phyloP scores from a whole-genome alignment of 352 stramenopile genomes.

The Globisporangium paroecandrum region DNA sequence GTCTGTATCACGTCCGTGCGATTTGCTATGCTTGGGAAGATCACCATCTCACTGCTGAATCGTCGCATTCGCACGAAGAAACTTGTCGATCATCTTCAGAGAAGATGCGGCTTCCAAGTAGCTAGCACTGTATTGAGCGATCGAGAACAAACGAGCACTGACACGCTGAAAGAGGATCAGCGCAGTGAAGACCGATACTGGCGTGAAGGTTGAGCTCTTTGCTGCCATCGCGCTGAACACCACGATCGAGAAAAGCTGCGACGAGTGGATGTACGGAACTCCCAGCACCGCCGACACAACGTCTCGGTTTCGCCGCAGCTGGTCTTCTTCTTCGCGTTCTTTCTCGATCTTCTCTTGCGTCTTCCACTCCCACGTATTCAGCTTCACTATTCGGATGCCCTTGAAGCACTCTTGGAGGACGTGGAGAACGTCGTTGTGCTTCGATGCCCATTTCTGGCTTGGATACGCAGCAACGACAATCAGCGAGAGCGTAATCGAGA shows the following conservation, averaged over 20 bases:
- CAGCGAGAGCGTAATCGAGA: constrained; percentile 27
- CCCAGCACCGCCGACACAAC: neutral
- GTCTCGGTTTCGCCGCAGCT: neutral
- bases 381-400: constrained; percentile 77
- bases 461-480: constrained; percentile 4
- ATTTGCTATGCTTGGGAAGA: neutral
- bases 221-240: neutral
- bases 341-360: constrained; percentile 60
- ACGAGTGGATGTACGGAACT: neutral
- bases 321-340: constrained; percentile 48
- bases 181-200: neutral
- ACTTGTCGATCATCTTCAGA: neutral
- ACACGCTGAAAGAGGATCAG: constrained; percentile 1
- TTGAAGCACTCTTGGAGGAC: constrained; percentile 49
- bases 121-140: neutral
- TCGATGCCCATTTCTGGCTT: too few species aligned
- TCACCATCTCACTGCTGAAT: neutral
- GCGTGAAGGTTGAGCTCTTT: neutral
- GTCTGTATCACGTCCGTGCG: too few species aligned
- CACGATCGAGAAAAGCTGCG: neutral
- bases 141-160: neutral
- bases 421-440: neutral
- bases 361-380: constrained; percentile 79
- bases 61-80: neutral
- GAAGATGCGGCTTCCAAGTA: too few species aligned